Conservation (phyloP, 257 asterid genomes). For the Anisodus tanguticus region DNA sequence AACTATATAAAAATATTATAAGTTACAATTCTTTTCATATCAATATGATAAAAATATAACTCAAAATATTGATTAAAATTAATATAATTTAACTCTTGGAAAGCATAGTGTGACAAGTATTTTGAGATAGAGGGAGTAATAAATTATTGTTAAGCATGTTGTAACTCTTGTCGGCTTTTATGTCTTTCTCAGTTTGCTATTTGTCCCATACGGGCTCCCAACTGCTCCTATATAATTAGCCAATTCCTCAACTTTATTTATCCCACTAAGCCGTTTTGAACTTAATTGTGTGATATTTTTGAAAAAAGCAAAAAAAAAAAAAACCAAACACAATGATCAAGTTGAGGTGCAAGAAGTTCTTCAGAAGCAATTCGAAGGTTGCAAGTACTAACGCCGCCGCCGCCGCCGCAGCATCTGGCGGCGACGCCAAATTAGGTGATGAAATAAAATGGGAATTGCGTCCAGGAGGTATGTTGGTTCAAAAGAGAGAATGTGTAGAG, state of each 20-base stretch:
- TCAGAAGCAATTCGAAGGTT: constrained; percentile 57
- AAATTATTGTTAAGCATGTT: constrained; percentile 26
- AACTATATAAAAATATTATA: no score
- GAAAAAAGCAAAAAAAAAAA: neutral
- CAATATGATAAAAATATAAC: no score
- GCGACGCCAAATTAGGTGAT: constrained; percentile 4
- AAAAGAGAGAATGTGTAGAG: constrained; percentile 57
- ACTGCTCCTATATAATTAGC: constrained; percentile 47
- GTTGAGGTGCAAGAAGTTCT: constrained; percentile 67
- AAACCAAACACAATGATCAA: constrained; percentile 51
- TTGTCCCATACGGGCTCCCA: constrained; percentile 44
- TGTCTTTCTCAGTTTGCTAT: constrained; percentile 34
- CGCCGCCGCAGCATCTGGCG: neutral
- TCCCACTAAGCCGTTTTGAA: constrained; percentile 12
- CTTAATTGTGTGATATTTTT: neutral
- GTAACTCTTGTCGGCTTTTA: constrained; percentile 31
- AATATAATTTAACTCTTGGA: no score
- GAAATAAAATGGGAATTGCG: constrained; percentile 82
- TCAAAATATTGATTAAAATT: no score
- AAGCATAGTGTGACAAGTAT: no score
- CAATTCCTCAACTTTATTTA: constrained; percentile 29
- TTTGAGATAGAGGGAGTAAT: neutral
- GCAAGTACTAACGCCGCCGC: constrained; percentile 27
- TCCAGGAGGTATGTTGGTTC: constrained; percentile 93
- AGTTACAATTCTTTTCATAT: no score